Percentiles rank a stretch among this genome's conserved stretches.
Evolutionary conservation across 345 rosid genomes (phyloP).

Genomic region (Pistacia vera): DNA sequence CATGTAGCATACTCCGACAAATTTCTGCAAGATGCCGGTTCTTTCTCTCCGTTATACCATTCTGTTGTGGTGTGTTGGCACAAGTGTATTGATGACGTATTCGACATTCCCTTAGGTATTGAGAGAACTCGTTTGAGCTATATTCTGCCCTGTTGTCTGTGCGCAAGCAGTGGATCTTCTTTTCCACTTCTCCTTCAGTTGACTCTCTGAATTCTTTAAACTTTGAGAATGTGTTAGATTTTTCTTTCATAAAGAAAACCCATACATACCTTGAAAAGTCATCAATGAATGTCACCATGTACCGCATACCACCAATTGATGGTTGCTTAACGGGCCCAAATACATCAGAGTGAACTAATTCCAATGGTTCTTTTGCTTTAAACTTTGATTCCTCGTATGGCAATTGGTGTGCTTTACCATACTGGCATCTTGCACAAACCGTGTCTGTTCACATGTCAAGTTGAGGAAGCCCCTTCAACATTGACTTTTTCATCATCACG

Average conservation of each 20-base stretch:
- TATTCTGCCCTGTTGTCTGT: slow-evolving; percentile 11
- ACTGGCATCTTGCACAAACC: neutral
- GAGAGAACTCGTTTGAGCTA: neutral
- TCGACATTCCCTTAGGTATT: neutral
- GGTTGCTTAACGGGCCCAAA: slow-evolving; percentile 10
- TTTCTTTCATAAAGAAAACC: slow-evolving; percentile 3
- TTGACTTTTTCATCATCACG: slow-evolving; percentile 10
- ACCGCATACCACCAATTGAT: neutral
- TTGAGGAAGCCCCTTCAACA: slow-evolving; percentile 11
- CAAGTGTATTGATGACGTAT: slow-evolving; percentile 13
- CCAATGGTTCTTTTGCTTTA: no score
- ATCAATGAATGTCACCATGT: slow-evolving; percentile 22
- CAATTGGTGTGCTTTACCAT: no score
- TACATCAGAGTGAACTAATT: slow-evolving; percentile 18
- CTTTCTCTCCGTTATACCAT: neutral
- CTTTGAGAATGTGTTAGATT: no score
- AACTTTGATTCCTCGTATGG: no score
- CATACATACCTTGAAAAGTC: slow-evolving; percentile 16
- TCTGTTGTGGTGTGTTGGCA: slow-evolving; percentile 7
- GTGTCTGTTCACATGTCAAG: slow-evolving; percentile 12
- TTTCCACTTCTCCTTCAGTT: no score
- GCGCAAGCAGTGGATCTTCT: neutral
- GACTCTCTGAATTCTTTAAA: no score
- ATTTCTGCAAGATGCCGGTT: slow-evolving; percentile 12
- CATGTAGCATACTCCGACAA: slow-evolving; percentile 22